These are phyloP conservation scores for Neonectria punicea DNA, from an alignment of 2,329 filamentous ascomycete genomes.

Conservation along the genomic window DNA sequence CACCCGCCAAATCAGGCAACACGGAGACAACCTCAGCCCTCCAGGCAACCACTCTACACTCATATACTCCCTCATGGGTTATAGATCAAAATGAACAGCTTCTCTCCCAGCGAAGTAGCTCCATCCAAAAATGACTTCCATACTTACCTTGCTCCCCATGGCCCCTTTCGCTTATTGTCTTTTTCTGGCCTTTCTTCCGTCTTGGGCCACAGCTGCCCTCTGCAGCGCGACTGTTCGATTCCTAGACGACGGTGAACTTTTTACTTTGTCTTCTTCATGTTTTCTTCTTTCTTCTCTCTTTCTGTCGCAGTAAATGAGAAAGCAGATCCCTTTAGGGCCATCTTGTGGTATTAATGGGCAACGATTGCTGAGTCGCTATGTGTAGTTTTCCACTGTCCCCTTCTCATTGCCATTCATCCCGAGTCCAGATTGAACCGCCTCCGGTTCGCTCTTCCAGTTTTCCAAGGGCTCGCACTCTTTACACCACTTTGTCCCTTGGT, in stretches of 20 bases:
- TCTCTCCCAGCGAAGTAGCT: conserved; percentile 37
- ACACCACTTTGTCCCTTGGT: not conserved
- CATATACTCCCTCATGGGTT: not conserved
- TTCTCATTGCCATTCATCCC: not conserved
- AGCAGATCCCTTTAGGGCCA: not conserved
- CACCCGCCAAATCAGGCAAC: not conserved
- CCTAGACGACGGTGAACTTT: not conserved
- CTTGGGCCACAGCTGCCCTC: not conserved
- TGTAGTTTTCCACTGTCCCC: not conserved
- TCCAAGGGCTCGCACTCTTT: not conserved
- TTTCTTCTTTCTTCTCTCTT: not conserved
- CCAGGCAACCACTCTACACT: not conserved
- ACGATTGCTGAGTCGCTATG: conserved; percentile 2
- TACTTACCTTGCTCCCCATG: conserved; percentile 29
- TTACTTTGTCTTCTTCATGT: not conserved
- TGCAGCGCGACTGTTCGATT: conserved; percentile 22
- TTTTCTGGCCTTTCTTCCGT: conserved; percentile 20
- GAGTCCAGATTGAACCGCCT: conserved; percentile 3
- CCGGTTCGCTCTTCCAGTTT: not conserved
- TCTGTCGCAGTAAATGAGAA: not conserved
- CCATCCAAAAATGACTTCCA: conserved; percentile 7
- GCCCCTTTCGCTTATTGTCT: conserved; percentile 6
- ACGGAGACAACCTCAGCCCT: not conserved
- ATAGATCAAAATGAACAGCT: conserved; percentile 19
- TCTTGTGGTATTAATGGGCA: conserved; percentile 11